A percentile compares a stretch with the other conserved stretches of the same genome.
Conservation (phyloP, 148 eudicot genomes). For the Camellia granthamiana region DNA sequence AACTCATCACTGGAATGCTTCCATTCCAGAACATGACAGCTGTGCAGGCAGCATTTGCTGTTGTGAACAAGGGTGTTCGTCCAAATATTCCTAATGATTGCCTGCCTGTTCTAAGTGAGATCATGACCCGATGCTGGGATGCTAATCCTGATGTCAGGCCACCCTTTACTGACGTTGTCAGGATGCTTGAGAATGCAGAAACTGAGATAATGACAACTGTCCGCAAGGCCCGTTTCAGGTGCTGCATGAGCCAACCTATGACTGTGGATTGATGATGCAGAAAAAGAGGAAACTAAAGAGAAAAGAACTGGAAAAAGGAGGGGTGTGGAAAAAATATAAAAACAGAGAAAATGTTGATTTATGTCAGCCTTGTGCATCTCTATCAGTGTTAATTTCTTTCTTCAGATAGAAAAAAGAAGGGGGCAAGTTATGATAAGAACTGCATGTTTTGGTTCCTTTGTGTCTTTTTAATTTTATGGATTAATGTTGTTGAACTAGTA, state of each 20-base stretch:
- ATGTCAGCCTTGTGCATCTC: constrained; percentile 43
- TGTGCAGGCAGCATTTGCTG: constrained; percentile 98
- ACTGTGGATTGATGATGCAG: constrained; percentile 55
- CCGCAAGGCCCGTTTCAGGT: constrained; percentile 95
- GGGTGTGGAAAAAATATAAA: not conserved
- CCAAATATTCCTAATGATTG: constrained; percentile 72
- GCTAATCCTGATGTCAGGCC: constrained; percentile 81
- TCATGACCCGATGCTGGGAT: constrained; percentile 97
- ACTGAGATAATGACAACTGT: constrained; percentile 82
- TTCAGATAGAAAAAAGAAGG: constrained; percentile 30
- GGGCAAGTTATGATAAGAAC: constrained; percentile 25
- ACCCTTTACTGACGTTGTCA: constrained; percentile 68
- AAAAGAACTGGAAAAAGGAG: constrained; percentile 15
- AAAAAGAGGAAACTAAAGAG: constrained; percentile 9
- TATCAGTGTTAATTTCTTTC: constrained; percentile 44
- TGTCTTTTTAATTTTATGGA: constrained; percentile 14
- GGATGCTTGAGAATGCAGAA: constrained; percentile 87
- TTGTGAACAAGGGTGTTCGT: constrained; percentile 89
- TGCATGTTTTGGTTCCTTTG: constrained; percentile 24
- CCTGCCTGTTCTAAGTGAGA: constrained; percentile 72
- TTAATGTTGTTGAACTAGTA: constrained; percentile 28
- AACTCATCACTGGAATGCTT: constrained; percentile 88
- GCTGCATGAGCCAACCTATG: constrained; percentile 93
- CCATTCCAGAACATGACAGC: constrained; percentile 97
- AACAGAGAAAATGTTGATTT: constrained; percentile 24